Percentiles rank a stretch among this genome's conserved stretches.
Evolutionary conservation across 2,329 filamentous ascomycete species (phyloP).

Genomic region (Coniochaeta hoffmannii): DNA sequence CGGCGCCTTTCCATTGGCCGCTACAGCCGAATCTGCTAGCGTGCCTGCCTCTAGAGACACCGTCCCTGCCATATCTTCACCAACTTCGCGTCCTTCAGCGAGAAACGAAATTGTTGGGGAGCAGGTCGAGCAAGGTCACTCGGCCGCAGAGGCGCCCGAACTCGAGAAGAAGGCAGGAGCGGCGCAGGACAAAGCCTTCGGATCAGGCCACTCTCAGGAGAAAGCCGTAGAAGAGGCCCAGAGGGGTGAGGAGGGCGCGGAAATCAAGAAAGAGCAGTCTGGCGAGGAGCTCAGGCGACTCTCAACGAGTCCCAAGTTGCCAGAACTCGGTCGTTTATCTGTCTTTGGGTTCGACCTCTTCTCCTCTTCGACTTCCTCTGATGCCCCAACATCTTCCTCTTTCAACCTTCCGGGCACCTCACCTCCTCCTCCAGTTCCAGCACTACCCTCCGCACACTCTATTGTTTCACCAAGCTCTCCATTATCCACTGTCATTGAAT

Average conservation of each 20-base stretch:
- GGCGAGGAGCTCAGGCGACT: slow-evolving; percentile 21
- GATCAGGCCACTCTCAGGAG: background rate
- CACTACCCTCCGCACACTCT: slow-evolving; percentile 7
- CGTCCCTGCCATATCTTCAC: background rate
- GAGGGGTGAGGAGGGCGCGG: slow-evolving; percentile 4
- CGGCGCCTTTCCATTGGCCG: background rate
- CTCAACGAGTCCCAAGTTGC: slow-evolving; percentile 50
- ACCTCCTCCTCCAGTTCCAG: slow-evolving; percentile 11
- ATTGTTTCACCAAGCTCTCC: background rate
- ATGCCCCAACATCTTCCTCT: background rate
- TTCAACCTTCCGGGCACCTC: background rate
- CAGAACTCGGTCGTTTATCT: slow-evolving; percentile 51
- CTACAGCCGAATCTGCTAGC: slow-evolving; percentile 3
- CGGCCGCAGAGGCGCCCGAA: background rate
- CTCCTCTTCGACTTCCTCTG: slow-evolving; percentile 18
- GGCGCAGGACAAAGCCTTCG: background rate
- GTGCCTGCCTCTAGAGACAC: slow-evolving; percentile 2
- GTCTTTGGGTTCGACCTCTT: slow-evolving; percentile 54
- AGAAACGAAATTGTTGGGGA: background rate
- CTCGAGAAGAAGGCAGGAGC: background rate
- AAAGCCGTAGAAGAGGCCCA: background rate
- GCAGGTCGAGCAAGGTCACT: background rate
- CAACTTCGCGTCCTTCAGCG: background rate
- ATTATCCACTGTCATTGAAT: background rate
- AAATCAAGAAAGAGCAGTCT: slow-evolving; percentile 7